phyloP scores from a whole-genome alignment of 139 green algal species.

The Chlorella vulgaris region DNA sequence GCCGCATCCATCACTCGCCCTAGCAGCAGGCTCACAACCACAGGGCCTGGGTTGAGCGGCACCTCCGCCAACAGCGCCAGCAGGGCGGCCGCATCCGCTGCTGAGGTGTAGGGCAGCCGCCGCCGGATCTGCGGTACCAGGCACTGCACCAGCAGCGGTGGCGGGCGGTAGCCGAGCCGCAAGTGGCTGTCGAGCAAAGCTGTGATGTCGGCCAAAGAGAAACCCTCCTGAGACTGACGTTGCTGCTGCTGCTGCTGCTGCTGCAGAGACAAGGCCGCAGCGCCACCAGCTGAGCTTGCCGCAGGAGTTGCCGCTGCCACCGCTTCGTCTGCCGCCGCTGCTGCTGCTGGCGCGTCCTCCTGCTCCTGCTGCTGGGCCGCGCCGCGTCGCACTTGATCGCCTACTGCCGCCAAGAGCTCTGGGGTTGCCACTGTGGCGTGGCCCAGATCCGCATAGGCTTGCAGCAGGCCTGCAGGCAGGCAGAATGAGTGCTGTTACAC shows the following conservation, averaged over 20 bases:
- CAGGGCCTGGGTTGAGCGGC: not conserved
- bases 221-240: not conserved
- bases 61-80: conserved; percentile 22
- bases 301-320: not conserved
- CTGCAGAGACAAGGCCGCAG: too few relatives aligned
- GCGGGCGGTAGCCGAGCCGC: conserved; percentile 23
- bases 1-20: not conserved
- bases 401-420: conserved; percentile 49
- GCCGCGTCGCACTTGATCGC: conserved; percentile 44
- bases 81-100: not conserved
- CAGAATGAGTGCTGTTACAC: not conserved
- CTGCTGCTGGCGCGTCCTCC: not conserved
- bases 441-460: conserved; percentile 41
- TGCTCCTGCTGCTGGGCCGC: conserved; percentile 3
- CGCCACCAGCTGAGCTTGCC: not conserved
- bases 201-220: not conserved
- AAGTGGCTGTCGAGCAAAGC: conserved; percentile 19
- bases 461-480: conserved; percentile 22
- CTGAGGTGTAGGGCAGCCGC: not conserved
- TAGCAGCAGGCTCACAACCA: conserved; percentile 17
- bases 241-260: not conserved
- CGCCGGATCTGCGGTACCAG: conserved; percentile 21
- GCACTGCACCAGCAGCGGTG: conserved; percentile 16
- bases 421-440: conserved; percentile 50
- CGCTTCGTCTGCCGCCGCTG: not conserved